phyloP scores from a whole-genome alignment of 371 early-diverging fungal species.

The Mortierella sp. region DNA sequence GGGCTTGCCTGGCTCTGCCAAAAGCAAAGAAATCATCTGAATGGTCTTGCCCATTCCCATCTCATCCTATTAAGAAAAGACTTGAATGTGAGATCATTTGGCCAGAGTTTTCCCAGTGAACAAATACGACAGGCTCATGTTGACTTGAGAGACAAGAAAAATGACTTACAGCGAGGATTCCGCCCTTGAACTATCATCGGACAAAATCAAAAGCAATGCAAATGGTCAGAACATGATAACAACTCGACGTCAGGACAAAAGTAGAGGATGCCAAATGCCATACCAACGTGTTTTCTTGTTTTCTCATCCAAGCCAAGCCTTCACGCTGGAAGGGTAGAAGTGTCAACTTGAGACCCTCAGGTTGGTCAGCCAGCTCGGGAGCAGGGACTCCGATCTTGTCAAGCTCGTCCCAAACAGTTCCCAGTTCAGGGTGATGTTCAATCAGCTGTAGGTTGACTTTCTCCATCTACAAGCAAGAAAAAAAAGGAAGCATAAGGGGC shows the following conservation, averaged over 20 bases:
- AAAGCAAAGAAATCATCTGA: slow-evolving; percentile 91
- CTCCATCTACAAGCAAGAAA: slow-evolving; percentile 23
- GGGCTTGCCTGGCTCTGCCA: slow-evolving; percentile 76
- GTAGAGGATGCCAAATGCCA: background rate
- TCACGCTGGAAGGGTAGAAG: slow-evolving; percentile 92
- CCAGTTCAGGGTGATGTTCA: slow-evolving; percentile 73
- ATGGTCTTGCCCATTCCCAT: slow-evolving; percentile 99
- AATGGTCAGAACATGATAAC: background rate
- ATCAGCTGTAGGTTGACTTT: slow-evolving; percentile 50
- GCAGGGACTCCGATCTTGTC: slow-evolving; percentile 57
- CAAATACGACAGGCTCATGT: background rate
- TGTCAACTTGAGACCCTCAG: slow-evolving; percentile 75
- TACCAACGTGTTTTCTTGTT: slow-evolving; percentile 76
- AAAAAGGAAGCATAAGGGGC: too few relatives aligned
- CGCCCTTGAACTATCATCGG: slow-evolving; percentile 77
- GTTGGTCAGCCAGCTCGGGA: slow-evolving; percentile 74
- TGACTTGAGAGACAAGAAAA: background rate
- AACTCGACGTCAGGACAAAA: background rate
- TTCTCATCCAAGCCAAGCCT: slow-evolving; percentile 87
- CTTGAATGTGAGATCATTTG: background rate
- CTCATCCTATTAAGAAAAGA: slow-evolving; percentile 75
- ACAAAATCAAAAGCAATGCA: slow-evolving; percentile 5
- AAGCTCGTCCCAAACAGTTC: slow-evolving; percentile 78
- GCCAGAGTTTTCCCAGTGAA: background rate
- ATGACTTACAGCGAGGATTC: slow-evolving; percentile 79